These are phyloP conservation scores for Aspergillus hortae DNA, from an alignment of 2,329 filamentous ascomycete genomes.

Conservation along the genomic window DNA sequence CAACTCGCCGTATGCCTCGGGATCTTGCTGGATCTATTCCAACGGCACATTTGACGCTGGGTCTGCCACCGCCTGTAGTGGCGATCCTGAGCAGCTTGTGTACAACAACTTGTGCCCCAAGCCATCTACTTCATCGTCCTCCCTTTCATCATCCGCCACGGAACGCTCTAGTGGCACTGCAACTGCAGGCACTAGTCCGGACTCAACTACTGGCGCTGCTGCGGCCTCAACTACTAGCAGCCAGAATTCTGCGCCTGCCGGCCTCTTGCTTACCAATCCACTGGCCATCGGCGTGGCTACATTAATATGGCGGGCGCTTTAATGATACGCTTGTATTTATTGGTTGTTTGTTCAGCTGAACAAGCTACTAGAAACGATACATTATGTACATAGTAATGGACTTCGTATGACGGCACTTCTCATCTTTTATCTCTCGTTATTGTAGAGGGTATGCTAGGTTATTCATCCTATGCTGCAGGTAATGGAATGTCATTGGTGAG, in stretches of 20 bases:
- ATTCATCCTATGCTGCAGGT: no score
- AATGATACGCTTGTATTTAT: background rate
- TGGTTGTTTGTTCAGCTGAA: background rate
- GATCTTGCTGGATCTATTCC: slow-evolving; percentile 30
- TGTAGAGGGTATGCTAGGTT: background rate
- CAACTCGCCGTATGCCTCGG: slow-evolving; percentile 19
- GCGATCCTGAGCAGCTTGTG: slow-evolving; percentile 25
- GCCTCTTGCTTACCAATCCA: background rate
- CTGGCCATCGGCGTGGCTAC: background rate
- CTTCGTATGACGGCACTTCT: background rate
- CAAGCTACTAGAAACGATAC: background rate
- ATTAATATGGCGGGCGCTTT: background rate
- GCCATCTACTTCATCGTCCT: slow-evolving; percentile 12
- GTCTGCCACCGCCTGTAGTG: slow-evolving; percentile 20
- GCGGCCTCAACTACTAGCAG: background rate
- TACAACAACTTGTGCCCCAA: slow-evolving; percentile 30
- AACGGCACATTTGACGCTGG: slow-evolving; percentile 22
- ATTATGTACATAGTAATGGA: background rate
- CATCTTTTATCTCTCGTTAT: background rate
- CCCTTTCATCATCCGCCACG: background rate
- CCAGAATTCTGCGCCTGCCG: background rate
- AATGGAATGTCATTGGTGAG: no score
- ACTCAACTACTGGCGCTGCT: background rate
- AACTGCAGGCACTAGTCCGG: background rate
- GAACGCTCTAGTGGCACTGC: background rate